A percentile compares a stretch with the other conserved stretches of the same genome.
Conservation (phyloP, 2,329 filamentous ascomycete species). For the Sphaerulina musiva region DNA sequence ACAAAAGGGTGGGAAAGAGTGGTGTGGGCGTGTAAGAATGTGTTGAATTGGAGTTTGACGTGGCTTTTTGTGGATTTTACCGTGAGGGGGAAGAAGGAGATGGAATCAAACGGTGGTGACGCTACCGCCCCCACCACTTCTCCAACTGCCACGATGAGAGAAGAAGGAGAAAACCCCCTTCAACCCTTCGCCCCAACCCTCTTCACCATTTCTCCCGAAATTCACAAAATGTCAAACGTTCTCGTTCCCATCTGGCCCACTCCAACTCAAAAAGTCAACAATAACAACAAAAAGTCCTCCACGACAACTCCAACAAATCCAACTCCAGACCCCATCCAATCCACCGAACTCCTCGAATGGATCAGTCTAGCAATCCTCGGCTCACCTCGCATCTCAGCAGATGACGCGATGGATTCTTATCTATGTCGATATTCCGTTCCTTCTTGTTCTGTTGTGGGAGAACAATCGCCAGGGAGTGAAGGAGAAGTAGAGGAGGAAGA, state of each 20-base stretch:
- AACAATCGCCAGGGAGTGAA: no score
- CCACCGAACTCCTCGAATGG: constrained; percentile 66
- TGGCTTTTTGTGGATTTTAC: constrained; percentile 74
- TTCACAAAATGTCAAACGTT: constrained; percentile 24
- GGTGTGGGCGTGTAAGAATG: constrained; percentile 70
- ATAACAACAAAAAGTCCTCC: constrained; percentile 20
- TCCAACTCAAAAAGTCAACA: constrained; percentile 1
- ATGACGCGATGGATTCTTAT: constrained; percentile 60
- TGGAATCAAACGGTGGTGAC: no score
- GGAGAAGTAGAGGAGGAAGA: no score
- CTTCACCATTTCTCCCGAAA: constrained; percentile 23
- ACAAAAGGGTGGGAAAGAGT: constrained; percentile 78
- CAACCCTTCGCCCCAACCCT: constrained; percentile 32
- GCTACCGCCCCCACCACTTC: no score
- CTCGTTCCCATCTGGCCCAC: constrained; percentile 30
- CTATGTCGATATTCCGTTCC: constrained; percentile 62
- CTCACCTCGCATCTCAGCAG: constrained; percentile 55
- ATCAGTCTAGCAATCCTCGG: constrained; percentile 59
- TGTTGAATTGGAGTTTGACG: constrained; percentile 58
- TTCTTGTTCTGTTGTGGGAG: not conserved
- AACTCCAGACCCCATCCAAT: constrained; percentile 55
- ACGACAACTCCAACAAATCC: constrained; percentile 34
- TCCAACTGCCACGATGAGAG: no score
- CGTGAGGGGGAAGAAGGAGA: not conserved
- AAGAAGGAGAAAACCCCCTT: constrained; percentile 7